Evolutionary conservation across 352 stramenopile species (phyloP).

Genomic region (Aphanomyces euteiches): DNA sequence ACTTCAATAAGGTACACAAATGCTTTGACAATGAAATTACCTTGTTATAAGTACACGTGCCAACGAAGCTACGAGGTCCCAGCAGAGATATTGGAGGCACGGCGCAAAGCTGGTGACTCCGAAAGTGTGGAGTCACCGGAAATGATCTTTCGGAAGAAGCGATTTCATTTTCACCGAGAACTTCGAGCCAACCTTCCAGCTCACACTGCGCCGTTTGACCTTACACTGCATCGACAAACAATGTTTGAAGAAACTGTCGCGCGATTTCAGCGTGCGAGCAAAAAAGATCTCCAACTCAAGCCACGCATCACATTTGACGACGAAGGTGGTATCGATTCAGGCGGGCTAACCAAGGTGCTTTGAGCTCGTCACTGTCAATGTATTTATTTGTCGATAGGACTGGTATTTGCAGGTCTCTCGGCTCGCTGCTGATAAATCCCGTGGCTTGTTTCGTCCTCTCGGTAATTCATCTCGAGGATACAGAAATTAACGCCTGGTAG

Average conservation of each 20-base stretch:
- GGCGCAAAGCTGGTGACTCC: constrained; percentile 42
- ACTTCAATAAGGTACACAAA: constrained; percentile 67
- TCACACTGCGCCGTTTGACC: constrained; percentile 41
- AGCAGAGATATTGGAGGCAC: constrained; percentile 42
- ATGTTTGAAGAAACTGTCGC: constrained; percentile 69
- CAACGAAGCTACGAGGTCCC: constrained; percentile 62
- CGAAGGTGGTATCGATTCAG: constrained; percentile 83
- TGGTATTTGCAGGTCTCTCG: constrained; percentile 83
- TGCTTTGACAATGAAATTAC: constrained; percentile 3
- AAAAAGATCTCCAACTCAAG: constrained; percentile 57
- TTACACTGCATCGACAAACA: constrained; percentile 43
- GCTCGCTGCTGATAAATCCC: constrained; percentile 37
- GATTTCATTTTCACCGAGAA: constrained; percentile 80
- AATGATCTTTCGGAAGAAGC: constrained; percentile 81
- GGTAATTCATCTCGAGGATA: constrained; percentile 5
- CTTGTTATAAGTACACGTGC: constrained; percentile 44
- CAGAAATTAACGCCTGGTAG: constrained; percentile 16
- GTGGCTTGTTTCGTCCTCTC: constrained; percentile 41
- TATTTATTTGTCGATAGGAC: constrained; percentile 36
- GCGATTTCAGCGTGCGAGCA: constrained; percentile 47
- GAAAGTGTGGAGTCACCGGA: constrained; percentile 63
- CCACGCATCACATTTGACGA: constrained; percentile 77
- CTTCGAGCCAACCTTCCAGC: constrained; percentile 46
- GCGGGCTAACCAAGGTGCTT: constrained; percentile 70
- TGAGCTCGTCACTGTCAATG: neutral